A percentile compares a stretch with the other conserved stretches of the same genome.
Conservation (phyloP, 2,329 filamentous ascomycete genomes). For the Alternaria incomplexa region DNA sequence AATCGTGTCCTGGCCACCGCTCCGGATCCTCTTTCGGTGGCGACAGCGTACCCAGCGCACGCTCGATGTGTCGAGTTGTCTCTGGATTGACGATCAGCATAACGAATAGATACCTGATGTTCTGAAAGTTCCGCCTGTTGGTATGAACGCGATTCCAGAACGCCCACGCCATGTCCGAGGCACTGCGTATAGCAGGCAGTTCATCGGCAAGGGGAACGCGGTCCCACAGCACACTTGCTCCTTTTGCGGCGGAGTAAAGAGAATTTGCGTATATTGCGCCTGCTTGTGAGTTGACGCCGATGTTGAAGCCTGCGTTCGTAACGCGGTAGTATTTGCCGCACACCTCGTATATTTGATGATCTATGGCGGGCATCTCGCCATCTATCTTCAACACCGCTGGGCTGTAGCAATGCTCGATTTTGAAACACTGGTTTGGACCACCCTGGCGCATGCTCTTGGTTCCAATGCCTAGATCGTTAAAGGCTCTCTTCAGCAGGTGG, state of each 20-base stretch:
- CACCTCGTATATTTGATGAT: slow-evolving; percentile 20
- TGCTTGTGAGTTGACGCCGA: slow-evolving; percentile 15
- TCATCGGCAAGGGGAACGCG: slow-evolving; percentile 7
- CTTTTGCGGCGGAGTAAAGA: slow-evolving; percentile 1
- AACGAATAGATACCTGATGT: slow-evolving; percentile 26
- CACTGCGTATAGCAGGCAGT: slow-evolving; percentile 20
- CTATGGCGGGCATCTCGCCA: not conserved
- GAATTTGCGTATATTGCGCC: slow-evolving; percentile 12
- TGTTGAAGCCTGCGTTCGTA: slow-evolving; percentile 5
- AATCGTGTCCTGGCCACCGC: slow-evolving; percentile 25
- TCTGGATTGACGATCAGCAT: slow-evolving; percentile 19
- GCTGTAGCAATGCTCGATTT: slow-evolving; percentile 17
- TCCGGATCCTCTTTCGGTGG: slow-evolving; percentile 5
- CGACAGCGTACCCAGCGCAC: slow-evolving; percentile 6
- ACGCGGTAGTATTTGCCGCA: slow-evolving; percentile 17
- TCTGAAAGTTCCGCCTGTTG: slow-evolving; percentile 1
- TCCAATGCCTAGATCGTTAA: slow-evolving; percentile 8
- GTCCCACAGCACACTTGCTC: slow-evolving; percentile 15
- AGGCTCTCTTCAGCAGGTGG: not conserved
- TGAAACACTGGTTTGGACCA: slow-evolving; percentile 22
- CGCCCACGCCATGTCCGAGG: slow-evolving; percentile 30
- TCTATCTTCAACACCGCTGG: slow-evolving; percentile 2
- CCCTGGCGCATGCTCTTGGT: slow-evolving; percentile 11
- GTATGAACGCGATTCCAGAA: slow-evolving; percentile 19
- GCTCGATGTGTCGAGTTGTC: slow-evolving; percentile 17